phyloP scores from a whole-genome alignment of 2,329 filamentous ascomycete genomes.

The Chaetomium olivaceum region DNA sequence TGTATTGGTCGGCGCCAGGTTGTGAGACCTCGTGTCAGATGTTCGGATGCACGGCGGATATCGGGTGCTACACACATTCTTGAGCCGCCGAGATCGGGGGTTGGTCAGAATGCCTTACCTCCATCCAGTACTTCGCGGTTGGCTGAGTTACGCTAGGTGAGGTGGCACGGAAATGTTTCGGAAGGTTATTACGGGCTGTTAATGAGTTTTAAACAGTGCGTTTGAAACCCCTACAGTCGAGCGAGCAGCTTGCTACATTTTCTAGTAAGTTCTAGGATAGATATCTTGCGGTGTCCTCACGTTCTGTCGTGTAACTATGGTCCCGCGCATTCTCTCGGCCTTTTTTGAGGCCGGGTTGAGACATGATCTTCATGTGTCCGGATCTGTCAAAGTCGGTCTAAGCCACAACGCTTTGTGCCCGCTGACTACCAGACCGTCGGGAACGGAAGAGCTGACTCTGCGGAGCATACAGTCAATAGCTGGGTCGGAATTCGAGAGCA shows the following conservation, averaged over 20 bases:
- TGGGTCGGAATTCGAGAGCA: neutral
- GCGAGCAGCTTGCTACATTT: neutral
- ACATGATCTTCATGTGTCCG: neutral
- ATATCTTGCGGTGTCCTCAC: neutral
- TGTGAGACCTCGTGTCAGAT: conserved; percentile 16
- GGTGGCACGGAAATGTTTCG: neutral
- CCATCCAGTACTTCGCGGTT: neutral
- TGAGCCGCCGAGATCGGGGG: neutral
- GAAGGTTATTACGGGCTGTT: too few species aligned
- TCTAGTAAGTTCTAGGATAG: neutral
- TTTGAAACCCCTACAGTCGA: too few species aligned
- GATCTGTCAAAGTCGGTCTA: neutral
- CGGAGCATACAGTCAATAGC: neutral
- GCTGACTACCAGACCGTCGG: neutral
- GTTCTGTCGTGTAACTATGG: too few species aligned
- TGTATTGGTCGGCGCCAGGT: neutral
- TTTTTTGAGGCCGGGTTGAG: neutral
- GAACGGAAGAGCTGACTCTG: neutral
- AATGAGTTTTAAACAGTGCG: too few species aligned
- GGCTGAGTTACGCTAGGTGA: neutral
- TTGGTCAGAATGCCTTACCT: too few species aligned
- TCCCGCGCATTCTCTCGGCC: neutral
- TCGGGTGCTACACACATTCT: neutral
- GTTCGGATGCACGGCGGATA: conserved; percentile 6
- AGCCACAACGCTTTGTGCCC: neutral